Evolutionary conservation across 345 rosid genomes (phyloP).

Genomic region (Salix brachista): DNA sequence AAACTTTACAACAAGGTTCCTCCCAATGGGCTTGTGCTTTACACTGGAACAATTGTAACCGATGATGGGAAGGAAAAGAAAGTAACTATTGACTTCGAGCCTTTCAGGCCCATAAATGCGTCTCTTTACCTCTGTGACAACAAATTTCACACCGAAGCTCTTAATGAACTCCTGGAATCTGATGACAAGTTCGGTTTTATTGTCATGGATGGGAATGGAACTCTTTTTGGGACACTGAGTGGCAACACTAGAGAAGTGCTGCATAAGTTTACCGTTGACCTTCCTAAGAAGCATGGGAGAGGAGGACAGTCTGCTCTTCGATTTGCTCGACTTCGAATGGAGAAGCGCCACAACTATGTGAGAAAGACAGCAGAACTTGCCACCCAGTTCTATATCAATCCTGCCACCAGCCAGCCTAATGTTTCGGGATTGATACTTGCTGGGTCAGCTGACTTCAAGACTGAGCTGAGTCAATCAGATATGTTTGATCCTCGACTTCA

Average conservation of each 20-base stretch:
- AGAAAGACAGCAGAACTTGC: conserved; percentile 97
- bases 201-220: conserved; percentile 93
- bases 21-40: conserved; percentile 84
- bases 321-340: conserved; percentile 93
- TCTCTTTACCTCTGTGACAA: conserved; percentile 85
- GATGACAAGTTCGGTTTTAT: conserved; percentile 93
- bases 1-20: conserved; percentile 89
- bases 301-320: conserved; percentile 98
- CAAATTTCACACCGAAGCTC: conserved; percentile 82
- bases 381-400: conserved; percentile 80
- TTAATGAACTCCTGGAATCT: conserved; percentile 79
- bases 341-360: conserved; percentile 87
- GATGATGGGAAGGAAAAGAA: conserved; percentile 94
- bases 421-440: conserved; percentile 88
- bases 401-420: conserved; percentile 91
- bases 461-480: conserved; percentile 91
- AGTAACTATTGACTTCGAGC: conserved; percentile 88
- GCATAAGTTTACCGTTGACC: conserved; percentile 84
- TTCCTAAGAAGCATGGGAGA: conserved; percentile 93
- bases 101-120: conserved; percentile 88
- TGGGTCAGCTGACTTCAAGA: conserved; percentile 94
- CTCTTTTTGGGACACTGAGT: conserved; percentile 83
- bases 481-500: conserved; percentile 95
- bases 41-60: conserved; percentile 74
- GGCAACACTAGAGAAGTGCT: conserved; percentile 89